A percentile compares a stretch with the other conserved stretches of the same genome.
phyloP scores from a whole-genome alignment of 768 basidiomycete genomes.

The Mrakia gelida region DNA sequence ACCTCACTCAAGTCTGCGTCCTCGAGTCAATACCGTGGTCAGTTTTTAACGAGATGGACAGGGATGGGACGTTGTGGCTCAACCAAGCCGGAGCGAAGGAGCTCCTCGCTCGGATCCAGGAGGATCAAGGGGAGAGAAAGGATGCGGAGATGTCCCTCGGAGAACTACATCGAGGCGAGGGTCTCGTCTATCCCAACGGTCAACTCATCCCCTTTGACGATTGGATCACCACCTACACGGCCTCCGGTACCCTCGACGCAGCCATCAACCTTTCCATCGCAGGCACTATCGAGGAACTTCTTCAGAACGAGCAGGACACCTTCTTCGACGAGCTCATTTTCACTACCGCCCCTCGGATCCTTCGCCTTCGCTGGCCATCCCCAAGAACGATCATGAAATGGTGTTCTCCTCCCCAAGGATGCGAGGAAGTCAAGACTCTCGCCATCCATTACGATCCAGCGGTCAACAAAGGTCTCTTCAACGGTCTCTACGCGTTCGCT shows the following conservation, averaged over 20 bases:
- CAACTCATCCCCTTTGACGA: background rate
- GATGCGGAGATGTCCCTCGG: background rate
- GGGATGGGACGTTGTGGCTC: background rate
- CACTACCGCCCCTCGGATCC: background rate
- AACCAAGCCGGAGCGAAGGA: background rate
- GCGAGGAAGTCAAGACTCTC: background rate
- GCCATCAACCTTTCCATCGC: background rate
- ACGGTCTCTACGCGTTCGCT: background rate
- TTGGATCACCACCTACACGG: background rate
- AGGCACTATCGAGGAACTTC: background rate
- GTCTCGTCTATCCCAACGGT: background rate
- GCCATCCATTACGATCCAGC: background rate
- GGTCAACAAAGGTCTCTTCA: background rate
- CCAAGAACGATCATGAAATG: background rate
- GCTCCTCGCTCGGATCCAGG: background rate
- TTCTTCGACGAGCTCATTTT: background rate
- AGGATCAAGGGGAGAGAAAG: background rate
- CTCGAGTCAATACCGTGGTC: background rate
- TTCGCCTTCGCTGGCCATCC: background rate
- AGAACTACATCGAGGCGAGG: background rate
- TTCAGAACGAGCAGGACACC: background rate
- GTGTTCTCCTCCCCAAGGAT: background rate
- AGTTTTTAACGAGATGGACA: background rate
- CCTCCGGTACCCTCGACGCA: background rate
- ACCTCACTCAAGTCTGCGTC: background rate